A percentile compares a stretch with the other conserved stretches of the same genome.
phyloP scores from a whole-genome alignment of 1,284 basidiomycete genomes.

The Melampsora americana region DNA sequence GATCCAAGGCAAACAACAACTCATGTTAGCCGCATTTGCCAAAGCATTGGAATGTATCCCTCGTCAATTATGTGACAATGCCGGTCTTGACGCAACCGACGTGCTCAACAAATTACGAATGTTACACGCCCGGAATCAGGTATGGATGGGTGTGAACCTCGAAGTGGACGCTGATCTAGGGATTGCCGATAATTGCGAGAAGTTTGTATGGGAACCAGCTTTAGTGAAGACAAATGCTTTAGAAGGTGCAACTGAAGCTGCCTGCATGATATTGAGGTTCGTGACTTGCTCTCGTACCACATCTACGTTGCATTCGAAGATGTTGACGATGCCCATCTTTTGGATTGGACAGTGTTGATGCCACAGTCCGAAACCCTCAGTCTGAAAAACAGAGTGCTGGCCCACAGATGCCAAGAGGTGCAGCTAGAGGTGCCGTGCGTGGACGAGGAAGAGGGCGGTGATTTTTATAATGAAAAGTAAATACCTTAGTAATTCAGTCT shows the following conservation, averaged over 20 bases:
- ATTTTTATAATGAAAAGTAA: slow-evolving; percentile 44
- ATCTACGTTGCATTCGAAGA: no score
- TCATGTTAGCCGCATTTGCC: slow-evolving; percentile 92
- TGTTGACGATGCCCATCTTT: neutral
- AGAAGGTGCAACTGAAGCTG: slow-evolving; percentile 89
- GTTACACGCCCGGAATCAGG: slow-evolving; percentile 80
- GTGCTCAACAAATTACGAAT: slow-evolving; percentile 95
- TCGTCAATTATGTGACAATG: slow-evolving; percentile 97
- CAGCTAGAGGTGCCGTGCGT: slow-evolving; percentile 74
- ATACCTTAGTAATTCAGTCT: neutral
- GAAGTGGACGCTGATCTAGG: slow-evolving; percentile 85
- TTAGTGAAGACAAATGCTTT: slow-evolving; percentile 94
- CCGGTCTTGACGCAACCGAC: slow-evolving; percentile 95
- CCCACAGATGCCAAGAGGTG: slow-evolving; percentile 75
- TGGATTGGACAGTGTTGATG: slow-evolving; percentile 68
- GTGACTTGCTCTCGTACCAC: slow-evolving; percentile 47
- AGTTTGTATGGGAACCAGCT: slow-evolving; percentile 97
- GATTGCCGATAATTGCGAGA: slow-evolving; percentile 88
- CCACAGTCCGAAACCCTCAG: slow-evolving; percentile 89
- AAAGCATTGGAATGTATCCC: slow-evolving; percentile 97
- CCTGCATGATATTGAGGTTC: slow-evolving; percentile 73
- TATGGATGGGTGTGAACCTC: slow-evolving; percentile 76
- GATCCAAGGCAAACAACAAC: slow-evolving; percentile 93
- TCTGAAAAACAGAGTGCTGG: slow-evolving; percentile 60
- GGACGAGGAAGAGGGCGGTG: slow-evolving; percentile 69